Conservation (phyloP, 192 early-diverging fungal species). For the Jimgerdemannia lactiflua region DNA sequence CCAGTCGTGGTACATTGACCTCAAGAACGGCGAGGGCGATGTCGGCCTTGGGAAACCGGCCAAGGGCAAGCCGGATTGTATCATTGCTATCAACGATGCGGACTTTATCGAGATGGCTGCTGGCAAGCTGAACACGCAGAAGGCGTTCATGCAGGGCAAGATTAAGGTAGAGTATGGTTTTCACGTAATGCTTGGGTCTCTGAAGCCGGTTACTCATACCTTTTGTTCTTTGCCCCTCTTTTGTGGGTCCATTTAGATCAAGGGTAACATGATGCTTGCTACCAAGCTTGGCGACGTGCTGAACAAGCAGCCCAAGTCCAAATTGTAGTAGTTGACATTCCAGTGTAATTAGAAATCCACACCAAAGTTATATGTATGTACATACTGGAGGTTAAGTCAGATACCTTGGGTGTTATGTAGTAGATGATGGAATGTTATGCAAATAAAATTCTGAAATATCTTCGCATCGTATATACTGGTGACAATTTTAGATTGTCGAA, state of each 20-base stretch:
- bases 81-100: constrained; percentile 65
- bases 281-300: constrained; percentile 62
- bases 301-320: constrained; percentile 52
- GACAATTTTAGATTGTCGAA: no score
- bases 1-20: constrained; percentile 76
- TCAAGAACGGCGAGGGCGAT: constrained; percentile 71
- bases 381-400: no score
- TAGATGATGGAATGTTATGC: no score
- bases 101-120: constrained; percentile 82
- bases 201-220: neutral
- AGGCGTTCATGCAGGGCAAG: constrained; percentile 84
- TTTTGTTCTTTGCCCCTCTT: neutral
- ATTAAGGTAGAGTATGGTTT: constrained; percentile 59
- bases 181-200: neutral
- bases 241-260: constrained; percentile 32
- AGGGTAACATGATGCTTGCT: constrained; percentile 68
- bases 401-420: no score
- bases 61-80: constrained; percentile 61
- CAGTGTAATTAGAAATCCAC: no score
- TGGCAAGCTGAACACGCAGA: constrained; percentile 82
- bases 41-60: constrained; percentile 61
- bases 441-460: no score
- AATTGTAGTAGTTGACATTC: constrained; percentile 39
- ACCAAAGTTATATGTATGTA: no score
- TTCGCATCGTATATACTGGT: no score